A percentile compares a stretch with the other conserved stretches of the same genome.
These are phyloP conservation scores for Candida freyschussii DNA, from an alignment of 1,139 yeast species.

Conservation along the genomic window DNA sequence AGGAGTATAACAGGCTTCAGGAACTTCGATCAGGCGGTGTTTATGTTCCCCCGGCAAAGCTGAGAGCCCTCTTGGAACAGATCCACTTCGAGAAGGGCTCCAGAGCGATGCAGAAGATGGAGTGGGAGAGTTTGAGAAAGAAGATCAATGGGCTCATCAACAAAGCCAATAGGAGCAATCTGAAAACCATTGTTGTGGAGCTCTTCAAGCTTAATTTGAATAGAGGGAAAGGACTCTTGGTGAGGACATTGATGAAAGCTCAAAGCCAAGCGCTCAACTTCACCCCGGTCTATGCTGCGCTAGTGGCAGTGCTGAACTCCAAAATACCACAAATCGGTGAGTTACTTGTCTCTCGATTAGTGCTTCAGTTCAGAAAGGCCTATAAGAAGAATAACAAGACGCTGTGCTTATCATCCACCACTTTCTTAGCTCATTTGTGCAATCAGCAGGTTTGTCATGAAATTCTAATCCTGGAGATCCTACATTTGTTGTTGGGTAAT, in stretches of 20 bases:
- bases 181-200: constrained; percentile 43
- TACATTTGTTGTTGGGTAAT: constrained; percentile 50
- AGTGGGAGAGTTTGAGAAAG: constrained; percentile 52
- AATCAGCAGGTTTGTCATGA: constrained; percentile 66
- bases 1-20: constrained; percentile 35
- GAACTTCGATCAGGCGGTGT: constrained; percentile 41
- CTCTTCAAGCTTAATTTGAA: constrained; percentile 51
- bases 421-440: constrained; percentile 58
- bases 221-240: constrained; percentile 58
- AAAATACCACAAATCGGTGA: constrained; percentile 70
- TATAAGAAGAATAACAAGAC: constrained; percentile 45
- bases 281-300: constrained; percentile 51
- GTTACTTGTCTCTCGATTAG: constrained; percentile 47
- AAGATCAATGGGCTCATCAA: constrained; percentile 45
- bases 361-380: constrained; percentile 55
- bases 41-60: constrained; percentile 49
- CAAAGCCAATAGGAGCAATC: constrained; percentile 41
- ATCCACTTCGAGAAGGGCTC: constrained; percentile 27
- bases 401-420: constrained; percentile 38
- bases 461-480: constrained; percentile 56
- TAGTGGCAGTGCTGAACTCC: constrained; percentile 58
- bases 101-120: constrained; percentile 41
- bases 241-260: constrained; percentile 51
- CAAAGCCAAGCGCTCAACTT: constrained; percentile 40
- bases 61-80: constrained; percentile 40